Conservation (phyloP, 2,329 filamentous ascomycete species). For the Diaporthe amygdali region DNA sequence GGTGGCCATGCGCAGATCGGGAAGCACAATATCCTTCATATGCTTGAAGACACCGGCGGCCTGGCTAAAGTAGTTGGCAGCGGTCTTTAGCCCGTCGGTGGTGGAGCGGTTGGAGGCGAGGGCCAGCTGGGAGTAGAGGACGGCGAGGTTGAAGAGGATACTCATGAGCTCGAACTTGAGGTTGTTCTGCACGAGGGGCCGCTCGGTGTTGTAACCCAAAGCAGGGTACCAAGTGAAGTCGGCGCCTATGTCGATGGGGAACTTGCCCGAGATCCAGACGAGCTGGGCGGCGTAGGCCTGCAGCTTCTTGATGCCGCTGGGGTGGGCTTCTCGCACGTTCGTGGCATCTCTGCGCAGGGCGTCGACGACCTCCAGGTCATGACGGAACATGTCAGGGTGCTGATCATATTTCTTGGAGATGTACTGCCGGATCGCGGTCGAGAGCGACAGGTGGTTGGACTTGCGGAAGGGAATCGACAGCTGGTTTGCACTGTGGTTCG, state of each 20-base stretch:
- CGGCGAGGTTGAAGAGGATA: constrained; percentile 89
- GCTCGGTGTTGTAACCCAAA: constrained; percentile 84
- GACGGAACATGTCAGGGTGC: constrained; percentile 93
- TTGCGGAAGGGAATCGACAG: constrained; percentile 87
- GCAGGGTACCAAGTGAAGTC: constrained; percentile 97
- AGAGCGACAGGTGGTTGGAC: constrained; percentile 79
- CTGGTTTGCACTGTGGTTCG: constrained; percentile 54
- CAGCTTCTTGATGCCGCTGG: constrained; percentile 86
- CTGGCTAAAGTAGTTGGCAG: constrained; percentile 88
- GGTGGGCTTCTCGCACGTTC: constrained; percentile 85
- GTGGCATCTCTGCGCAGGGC: constrained; percentile 83
- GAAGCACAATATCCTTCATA: constrained; percentile 76
- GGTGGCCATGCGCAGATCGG: constrained; percentile 79
- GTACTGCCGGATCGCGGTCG: constrained; percentile 87
- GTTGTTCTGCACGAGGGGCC: constrained; percentile 70
- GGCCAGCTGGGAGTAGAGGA: constrained; percentile 92
- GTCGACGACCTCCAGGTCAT: constrained; percentile 86
- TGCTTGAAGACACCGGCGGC: constrained; percentile 84
- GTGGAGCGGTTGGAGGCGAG: constrained; percentile 78
- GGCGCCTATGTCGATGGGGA: constrained; percentile 93
- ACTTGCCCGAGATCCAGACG: constrained; percentile 92
- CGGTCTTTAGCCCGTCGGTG: constrained; percentile 82
- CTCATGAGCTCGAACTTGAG: constrained; percentile 88
- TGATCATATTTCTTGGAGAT: constrained; percentile 99
- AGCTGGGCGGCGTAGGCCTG: constrained; percentile 91